Conservation (phyloP, 1,284 basidiomycete genomes). For the Fomitopsis palustris region DNA sequence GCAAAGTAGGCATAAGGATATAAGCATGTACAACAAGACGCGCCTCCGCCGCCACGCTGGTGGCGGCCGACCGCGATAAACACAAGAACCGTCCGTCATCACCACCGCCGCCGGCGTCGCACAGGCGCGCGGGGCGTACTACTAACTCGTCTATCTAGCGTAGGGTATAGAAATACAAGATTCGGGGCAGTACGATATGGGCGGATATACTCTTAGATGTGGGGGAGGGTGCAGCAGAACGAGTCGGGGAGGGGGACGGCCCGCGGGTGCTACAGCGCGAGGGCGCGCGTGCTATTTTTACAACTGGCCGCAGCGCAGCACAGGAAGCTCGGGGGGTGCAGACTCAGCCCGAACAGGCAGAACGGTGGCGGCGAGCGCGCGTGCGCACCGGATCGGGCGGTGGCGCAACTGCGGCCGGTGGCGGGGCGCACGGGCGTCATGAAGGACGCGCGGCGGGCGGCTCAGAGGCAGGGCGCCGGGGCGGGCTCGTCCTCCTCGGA, state of each 20-base stretch:
- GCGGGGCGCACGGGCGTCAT: neutral
- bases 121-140: too few relatives aligned
- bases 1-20: neutral
- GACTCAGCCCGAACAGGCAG: too few relatives aligned
- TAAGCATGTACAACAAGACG: conserved; percentile 1
- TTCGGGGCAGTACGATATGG: neutral
- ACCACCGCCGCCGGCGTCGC: too few relatives aligned
- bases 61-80: neutral
- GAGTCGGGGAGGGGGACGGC: too few relatives aligned
- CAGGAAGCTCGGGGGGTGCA: too few relatives aligned
- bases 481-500: conserved; percentile 23
- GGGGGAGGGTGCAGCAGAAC: neutral
- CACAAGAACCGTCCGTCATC: neutral
- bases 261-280: too few relatives aligned
- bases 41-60: too few relatives aligned
- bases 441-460: neutral
- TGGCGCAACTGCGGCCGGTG: neutral
- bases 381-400: too few relatives aligned
- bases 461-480: neutral
- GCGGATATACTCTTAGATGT: neutral
- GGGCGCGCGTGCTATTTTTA: neutral
- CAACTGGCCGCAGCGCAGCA: neutral
- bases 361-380: too few relatives aligned
- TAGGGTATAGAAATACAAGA: conserved; percentile 3
- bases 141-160: neutral